Evolutionary conservation across 78 protist genomes (phyloP).

Genomic region (Ministeria vibrans): DNA sequence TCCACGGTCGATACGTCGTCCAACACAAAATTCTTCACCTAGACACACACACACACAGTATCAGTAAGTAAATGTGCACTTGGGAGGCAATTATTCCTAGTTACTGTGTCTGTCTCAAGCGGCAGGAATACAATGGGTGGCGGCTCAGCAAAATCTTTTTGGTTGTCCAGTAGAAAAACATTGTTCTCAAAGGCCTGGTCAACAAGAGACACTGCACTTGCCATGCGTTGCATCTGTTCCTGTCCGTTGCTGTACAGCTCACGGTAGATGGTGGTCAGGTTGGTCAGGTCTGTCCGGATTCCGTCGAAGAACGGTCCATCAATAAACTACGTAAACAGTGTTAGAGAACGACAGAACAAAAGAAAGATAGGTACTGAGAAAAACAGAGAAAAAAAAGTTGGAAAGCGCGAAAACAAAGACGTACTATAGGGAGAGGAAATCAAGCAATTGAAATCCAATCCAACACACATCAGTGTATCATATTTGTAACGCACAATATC

Average conservation of each 20-base stretch:
- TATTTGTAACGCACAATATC: too few relatives aligned
- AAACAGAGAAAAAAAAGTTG: too few relatives aligned
- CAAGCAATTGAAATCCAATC: too few relatives aligned
- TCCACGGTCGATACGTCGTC: neutral
- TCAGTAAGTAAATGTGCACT: neutral
- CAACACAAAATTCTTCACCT: neutral
- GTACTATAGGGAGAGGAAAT: too few relatives aligned
- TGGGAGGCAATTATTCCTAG: neutral
- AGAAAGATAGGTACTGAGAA: too few relatives aligned
- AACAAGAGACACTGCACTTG: neutral
- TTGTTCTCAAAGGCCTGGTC: neutral
- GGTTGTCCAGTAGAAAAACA: neutral
- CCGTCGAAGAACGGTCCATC: too few relatives aligned
- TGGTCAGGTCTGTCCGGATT: too few relatives aligned
- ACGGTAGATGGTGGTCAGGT: neutral
- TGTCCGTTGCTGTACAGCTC: neutral
- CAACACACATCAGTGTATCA: too few relatives aligned
- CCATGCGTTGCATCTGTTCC: neutral
- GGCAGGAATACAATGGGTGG: neutral
- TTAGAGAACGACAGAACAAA: too few relatives aligned
- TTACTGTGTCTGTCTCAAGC: neutral
- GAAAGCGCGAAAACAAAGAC: too few relatives aligned
- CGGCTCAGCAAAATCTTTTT: neutral
- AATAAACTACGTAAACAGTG: too few relatives aligned
- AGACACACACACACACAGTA: neutral